phyloP scores from a whole-genome alignment of 257 asterid species.

The Ligustrum vulgare region DNA sequence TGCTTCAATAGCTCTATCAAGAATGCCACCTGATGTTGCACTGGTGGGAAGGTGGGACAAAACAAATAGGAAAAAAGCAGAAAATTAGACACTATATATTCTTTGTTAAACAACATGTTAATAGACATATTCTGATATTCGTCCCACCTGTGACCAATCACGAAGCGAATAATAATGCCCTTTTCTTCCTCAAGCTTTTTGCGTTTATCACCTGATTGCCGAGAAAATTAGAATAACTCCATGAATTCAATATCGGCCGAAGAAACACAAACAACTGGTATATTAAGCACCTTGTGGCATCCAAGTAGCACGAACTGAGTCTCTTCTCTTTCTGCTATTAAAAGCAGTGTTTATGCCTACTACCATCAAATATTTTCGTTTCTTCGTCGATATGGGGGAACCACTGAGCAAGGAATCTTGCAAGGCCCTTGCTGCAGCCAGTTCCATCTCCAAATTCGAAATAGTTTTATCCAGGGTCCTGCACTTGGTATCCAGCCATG shows the following conservation, averaged over 20 bases:
- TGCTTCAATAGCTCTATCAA: constrained; percentile 56
- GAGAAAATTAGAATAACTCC: constrained; percentile 18
- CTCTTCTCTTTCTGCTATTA: constrained; percentile 88
- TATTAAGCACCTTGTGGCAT: constrained; percentile 69
- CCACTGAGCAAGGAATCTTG: constrained; percentile 82
- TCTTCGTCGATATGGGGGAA: constrained; percentile 68
- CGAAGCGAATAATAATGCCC: constrained; percentile 61
- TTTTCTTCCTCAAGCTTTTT: constrained; percentile 67
- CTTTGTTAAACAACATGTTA: constrained; percentile 7
- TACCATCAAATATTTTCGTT: constrained; percentile 79
- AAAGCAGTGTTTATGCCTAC: constrained; percentile 84
- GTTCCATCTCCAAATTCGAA: constrained; percentile 84
- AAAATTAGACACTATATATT: background rate
- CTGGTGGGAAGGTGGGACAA: constrained; percentile 30
- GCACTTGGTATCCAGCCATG: constrained; percentile 28
- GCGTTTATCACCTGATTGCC: constrained; percentile 45
- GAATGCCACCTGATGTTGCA: constrained; percentile 90
- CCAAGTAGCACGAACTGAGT: constrained; percentile 91
- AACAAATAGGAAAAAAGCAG: constrained; percentile 9
- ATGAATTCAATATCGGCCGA: constrained; percentile 13
- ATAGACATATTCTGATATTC: constrained; percentile 8
- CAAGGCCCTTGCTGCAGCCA: constrained; percentile 81
- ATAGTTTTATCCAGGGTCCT: constrained; percentile 81
- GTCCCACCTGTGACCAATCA: constrained; percentile 67
- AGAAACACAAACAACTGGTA: constrained; percentile 7